These are phyloP conservation scores for Entomortierella beljakovae DNA, from an alignment of 192 early-diverging fungal genomes.

Conservation along the genomic window DNA sequence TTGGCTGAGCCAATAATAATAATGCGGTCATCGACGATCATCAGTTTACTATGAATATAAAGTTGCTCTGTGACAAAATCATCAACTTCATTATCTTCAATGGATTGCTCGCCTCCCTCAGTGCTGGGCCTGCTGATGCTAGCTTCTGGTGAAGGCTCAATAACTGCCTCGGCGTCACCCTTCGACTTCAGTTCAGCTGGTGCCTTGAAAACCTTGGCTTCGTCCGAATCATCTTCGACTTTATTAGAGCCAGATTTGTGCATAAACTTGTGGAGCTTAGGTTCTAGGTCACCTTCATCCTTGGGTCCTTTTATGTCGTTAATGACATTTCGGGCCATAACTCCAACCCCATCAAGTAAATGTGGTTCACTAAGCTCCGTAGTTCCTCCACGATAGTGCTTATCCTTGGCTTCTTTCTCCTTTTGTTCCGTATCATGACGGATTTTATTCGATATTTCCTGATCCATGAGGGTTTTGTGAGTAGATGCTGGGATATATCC, in stretches of 20 bases:
- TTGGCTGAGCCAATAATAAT: conserved; percentile 91
- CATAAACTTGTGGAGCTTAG: conserved; percentile 10
- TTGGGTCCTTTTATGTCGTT: conserved; percentile 19
- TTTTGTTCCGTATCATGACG: conserved; percentile 9
- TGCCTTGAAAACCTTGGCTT: neutral
- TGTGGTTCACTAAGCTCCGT: conserved; percentile 23
- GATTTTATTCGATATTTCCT: neutral
- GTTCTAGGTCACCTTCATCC: conserved; percentile 14
- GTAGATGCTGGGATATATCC: conserved; percentile 35
- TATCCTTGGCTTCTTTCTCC: conserved; percentile 12
- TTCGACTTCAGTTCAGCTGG: neutral
- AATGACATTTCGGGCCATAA: conserved; percentile 4
- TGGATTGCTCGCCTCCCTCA: conserved; percentile 15
- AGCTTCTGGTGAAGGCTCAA: conserved; percentile 22
- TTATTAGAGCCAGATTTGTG: neutral
- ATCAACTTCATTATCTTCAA: conserved; percentile 51
- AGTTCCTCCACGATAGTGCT: conserved; percentile 16
- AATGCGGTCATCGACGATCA: conserved; percentile 89
- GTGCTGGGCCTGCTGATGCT: conserved; percentile 3
- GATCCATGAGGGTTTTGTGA: conserved; percentile 13
- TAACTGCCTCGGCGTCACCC: conserved; percentile 9
- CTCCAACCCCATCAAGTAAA: conserved; percentile 19
- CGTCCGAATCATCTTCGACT: neutral
- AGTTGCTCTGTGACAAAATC: conserved; percentile 82
- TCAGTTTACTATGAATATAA: conserved; percentile 89